Evolutionary conservation across 306 rosid species (phyloP), one percentile per base, ranked within the genome.

Genomic region (Castanea crenata): DNA sequence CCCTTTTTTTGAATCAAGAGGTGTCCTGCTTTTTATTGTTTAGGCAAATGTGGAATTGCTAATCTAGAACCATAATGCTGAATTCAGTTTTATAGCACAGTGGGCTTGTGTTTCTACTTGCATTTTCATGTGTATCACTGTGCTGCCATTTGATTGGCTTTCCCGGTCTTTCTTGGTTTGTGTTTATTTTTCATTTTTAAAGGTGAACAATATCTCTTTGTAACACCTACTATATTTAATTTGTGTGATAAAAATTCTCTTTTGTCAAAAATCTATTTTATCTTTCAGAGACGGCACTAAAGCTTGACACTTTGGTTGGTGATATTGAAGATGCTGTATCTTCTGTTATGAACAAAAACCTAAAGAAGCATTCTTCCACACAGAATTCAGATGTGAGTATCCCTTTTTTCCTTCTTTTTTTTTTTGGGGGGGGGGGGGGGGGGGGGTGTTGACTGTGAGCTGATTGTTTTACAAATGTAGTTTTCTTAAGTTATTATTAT

Each of bases 251-350:
- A 64, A 18, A 67, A 59, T 52, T 68, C 68, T 61, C n/a, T 64
- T 55, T 81, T 81, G 74, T 69, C 55, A 56, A 72, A 69, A 35
- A 55, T 29, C 74, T 74, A 75, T 82, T 85, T 59, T 70, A 35
- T 82, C 84, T 90, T 87, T 80, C 94, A 95, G 98, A 92, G 88
- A 92, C 92, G 5, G 89, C 96, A 55, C 80, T 95, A 84, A 92
- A 92, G 87, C 99, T 95, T 79, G 94, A 95, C 79, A 83, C 78
- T 34, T 83, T 95, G 94, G 85, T 92, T 79, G 99, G 97, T 79
- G 97, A 92, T 78, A 91, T 90, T 79, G 98, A 95, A 85, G 99
- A 95, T 85, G 92, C 92, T 71, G 99, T 95, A 73, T 91, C 91
- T 41, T 85, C 88, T 67, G 76, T 93, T 74, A 79, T 91, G 94